A percentile compares a stretch with the other conserved stretches of the same genome.
phyloP scores from a whole-genome alignment of 2,329 filamentous ascomycete genomes.

The Sporothrix variecibatus region DNA sequence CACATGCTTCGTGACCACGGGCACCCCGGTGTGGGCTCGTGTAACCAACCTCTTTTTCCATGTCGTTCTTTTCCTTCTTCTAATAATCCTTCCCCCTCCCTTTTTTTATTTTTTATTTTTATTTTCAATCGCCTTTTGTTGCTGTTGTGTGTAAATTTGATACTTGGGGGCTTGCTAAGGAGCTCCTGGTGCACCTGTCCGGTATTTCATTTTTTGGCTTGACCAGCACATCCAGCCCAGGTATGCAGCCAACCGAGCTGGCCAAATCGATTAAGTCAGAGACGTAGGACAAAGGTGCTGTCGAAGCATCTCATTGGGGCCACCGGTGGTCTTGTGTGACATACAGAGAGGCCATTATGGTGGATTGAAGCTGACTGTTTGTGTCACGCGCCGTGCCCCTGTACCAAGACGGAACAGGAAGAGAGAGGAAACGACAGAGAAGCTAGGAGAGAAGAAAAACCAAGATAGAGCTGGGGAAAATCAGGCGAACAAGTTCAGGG shows the following conservation, averaged over 20 bases:
- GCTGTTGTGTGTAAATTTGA: neutral
- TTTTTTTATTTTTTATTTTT: too few relatives aligned
- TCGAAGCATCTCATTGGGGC: neutral
- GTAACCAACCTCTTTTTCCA: neutral
- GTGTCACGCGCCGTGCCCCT: neutral
- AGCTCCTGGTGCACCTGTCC: neutral
- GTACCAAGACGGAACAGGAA: neutral
- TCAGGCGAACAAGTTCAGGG: neutral
- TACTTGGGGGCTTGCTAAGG: neutral
- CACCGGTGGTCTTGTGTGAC: neutral
- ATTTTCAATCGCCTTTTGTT: neutral
- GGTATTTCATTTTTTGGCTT: neutral
- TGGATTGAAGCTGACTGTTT: neutral
- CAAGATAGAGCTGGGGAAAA: neutral
- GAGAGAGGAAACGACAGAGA: neutral
- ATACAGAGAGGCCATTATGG: neutral
- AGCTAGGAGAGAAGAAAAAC: neutral
- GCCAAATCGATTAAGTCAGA: neutral
- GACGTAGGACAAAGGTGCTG: neutral
- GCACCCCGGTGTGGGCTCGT: slow-evolving; percentile 9
- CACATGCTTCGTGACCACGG: neutral
- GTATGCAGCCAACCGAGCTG: slow-evolving; percentile 6
- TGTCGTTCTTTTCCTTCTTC: neutral
- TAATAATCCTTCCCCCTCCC: neutral
- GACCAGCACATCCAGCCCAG: neutral